Percentiles rank a stretch among this genome's conserved stretches.
These are phyloP conservation scores for Mortierella sp. DNA, from an alignment of 371 early-diverging fungal species.

Conservation along the genomic window DNA sequence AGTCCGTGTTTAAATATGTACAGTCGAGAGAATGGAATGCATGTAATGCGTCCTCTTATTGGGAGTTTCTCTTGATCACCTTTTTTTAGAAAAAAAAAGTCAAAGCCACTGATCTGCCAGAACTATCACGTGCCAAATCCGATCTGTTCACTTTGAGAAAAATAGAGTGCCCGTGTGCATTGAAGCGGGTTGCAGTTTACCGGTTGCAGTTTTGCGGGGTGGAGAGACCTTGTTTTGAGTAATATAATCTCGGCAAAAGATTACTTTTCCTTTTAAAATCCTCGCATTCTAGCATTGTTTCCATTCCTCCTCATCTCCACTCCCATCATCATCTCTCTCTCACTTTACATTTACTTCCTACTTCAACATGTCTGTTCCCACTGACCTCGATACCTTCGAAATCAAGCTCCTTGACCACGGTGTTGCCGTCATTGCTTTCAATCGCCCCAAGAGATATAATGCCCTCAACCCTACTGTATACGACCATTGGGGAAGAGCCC, in stretches of 20 bases:
- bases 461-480: conserved; percentile 74
- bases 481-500: conserved; percentile 73
- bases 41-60: too few relatives aligned
- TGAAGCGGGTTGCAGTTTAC: not conserved
- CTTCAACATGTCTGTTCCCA: conserved; percentile 36
- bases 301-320: conserved; percentile 8
- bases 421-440: conserved; percentile 75
- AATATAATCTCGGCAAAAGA: too few relatives aligned
- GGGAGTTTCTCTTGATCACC: too few relatives aligned
- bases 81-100: not conserved
- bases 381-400: conserved; percentile 66
- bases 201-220: too few relatives aligned
- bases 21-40: too few relatives aligned
- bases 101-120: not conserved
- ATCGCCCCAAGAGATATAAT: conserved; percentile 75
- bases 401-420: conserved; percentile 66
- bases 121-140: not conserved
- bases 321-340: not conserved
- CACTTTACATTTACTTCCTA: not conserved
- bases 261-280: not conserved
- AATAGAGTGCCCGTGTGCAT: too few relatives aligned
- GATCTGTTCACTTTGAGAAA: not conserved
- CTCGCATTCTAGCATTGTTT: not conserved
- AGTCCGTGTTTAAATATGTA: too few relatives aligned
- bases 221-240: too few relatives aligned